Percentiles rank a stretch among this genome's conserved stretches.
Evolutionary conservation across 2,329 filamentous ascomycete genomes (phyloP).

Genomic region (Penicillium rolfsii): DNA sequence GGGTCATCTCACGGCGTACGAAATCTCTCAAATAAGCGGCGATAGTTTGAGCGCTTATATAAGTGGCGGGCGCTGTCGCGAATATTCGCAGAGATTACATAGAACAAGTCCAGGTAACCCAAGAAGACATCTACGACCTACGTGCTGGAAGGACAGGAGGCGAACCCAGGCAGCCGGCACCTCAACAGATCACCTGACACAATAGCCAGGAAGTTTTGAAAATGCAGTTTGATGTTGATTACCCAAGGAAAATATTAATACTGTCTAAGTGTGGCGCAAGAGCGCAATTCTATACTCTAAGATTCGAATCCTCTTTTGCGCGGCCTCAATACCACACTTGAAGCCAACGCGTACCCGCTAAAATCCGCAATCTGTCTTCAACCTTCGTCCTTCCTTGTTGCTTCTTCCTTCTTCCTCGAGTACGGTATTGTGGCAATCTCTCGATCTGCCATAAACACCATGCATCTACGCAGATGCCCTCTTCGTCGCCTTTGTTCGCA

Average conservation of each 20-base stretch:
- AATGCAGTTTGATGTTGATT: conserved; percentile 7
- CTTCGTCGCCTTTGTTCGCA: conserved; percentile 22
- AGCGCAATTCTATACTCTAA: conserved; percentile 13
- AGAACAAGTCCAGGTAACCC: too few relatives aligned
- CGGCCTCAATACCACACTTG: conserved; percentile 13
- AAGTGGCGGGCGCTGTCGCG: too few relatives aligned
- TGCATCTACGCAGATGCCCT: conserved; percentile 12
- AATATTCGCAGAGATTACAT: too few relatives aligned
- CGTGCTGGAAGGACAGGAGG: not conserved
- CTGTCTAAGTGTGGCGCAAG: conserved; percentile 13
- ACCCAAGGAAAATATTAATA: conserved; percentile 12
- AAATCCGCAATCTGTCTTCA: conserved; percentile 13
- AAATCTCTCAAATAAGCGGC: too few relatives aligned
- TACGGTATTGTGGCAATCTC: conserved; percentile 11
- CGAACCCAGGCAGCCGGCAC: not conserved
- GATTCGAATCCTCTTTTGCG: conserved; percentile 13
- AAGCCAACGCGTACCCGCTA: conserved; percentile 12
- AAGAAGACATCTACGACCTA: not conserved
- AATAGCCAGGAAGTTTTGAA: not conserved
- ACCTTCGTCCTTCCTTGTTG: too few relatives aligned
- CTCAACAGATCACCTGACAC: not conserved
- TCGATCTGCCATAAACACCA: conserved; percentile 13
- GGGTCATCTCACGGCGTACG: too few relatives aligned
- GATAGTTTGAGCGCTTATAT: too few relatives aligned
- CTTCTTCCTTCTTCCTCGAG: conserved; percentile 2